These are phyloP conservation scores for Cordyceps tenuipes DNA, from an alignment of 2,329 filamentous ascomycete genomes.

Conservation along the genomic window DNA sequence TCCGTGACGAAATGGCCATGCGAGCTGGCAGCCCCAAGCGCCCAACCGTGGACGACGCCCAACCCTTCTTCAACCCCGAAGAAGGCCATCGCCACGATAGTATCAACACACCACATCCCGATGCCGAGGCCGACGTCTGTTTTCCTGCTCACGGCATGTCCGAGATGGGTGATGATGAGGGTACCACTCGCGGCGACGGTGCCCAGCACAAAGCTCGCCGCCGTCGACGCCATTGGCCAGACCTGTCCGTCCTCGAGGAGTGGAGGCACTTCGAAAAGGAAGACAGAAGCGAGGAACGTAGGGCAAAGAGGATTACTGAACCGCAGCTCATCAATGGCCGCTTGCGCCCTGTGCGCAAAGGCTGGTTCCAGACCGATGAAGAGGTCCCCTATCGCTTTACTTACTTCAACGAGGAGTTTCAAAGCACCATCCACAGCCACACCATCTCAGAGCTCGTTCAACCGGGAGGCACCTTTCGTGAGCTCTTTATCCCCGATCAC, in stretches of 20 bases:
- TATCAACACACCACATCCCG: constrained; percentile 43
- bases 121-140: constrained; percentile 82
- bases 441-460: constrained; percentile 90
- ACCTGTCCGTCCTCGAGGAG: constrained; percentile 73
- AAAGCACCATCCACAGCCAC: constrained; percentile 91
- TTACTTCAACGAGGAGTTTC: constrained; percentile 97
- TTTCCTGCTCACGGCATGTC: constrained; percentile 69
- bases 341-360: constrained; percentile 67
- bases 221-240: constrained; percentile 72
- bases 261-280: constrained; percentile 91
- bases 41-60: constrained; percentile 22
- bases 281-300: constrained; percentile 64
- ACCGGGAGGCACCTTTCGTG: constrained; percentile 71
- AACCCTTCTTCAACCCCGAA: constrained; percentile 24
- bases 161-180: constrained; percentile 72
- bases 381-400: constrained; percentile 92
- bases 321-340: constrained; percentile 87
- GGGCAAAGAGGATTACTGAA: constrained; percentile 87
- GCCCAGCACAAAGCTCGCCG: constrained; percentile 40
- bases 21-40: constrained; percentile 23
- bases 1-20: constrained; percentile 53
- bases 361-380: constrained; percentile 82
- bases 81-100: constrained; percentile 23
- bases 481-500: constrained; percentile 86
- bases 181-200: constrained; percentile 35